Base-by-base conservation (phyloP, 2,329 filamentous ascomycete genomes). In the Xylariales sp. region DNA sequence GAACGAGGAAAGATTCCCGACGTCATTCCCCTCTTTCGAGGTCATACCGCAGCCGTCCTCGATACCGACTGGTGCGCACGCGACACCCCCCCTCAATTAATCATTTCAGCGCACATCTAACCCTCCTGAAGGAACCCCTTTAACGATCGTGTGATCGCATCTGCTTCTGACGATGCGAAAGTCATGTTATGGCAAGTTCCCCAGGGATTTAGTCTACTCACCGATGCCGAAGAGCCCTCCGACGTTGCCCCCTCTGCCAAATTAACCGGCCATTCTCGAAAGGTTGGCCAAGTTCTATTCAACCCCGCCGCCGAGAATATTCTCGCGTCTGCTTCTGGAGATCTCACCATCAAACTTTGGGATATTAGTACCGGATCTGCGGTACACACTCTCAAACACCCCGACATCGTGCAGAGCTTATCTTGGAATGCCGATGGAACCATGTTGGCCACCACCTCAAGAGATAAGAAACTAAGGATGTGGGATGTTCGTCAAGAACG, bases 151-250 rank as follows among this genome's bases (percentile, higher is more conserved):
- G 83, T 99, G 75, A 90, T 99, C 77, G 93, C 95, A 18, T 99
- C 96, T 56, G 94, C 92, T 67, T 97, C 95, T 60, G 96, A 99
- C 78, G 96, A 99, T 82, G 95, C 92, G 80, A 98, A 97, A 86
- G 91, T 98, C 75, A 97, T 97, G 79, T 87, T 99, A 77, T 99
- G 96, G 95, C 88, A 94, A 83, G 95, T 99, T 48, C 96, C 96
- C 9, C 85, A 97, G 74, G 88, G 88, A 80, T 98, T 98, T 80
- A 91, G 91, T 3, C 85, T 98, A 68, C 88, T 94, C 78, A 92
- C 90, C 48, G 94, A 98, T 77, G 89, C 90, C 56, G 94, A 97
- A 71, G 93, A 97, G 77, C 89, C 94, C 54, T 81, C 89, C 76
- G 92, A 97, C 79, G 90, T 99, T 71, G 83, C 89, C 55, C 96